Evolutionary conservation across 352 stramenopile genomes (phyloP).

Genomic region (Aphanomyces astaci): DNA sequence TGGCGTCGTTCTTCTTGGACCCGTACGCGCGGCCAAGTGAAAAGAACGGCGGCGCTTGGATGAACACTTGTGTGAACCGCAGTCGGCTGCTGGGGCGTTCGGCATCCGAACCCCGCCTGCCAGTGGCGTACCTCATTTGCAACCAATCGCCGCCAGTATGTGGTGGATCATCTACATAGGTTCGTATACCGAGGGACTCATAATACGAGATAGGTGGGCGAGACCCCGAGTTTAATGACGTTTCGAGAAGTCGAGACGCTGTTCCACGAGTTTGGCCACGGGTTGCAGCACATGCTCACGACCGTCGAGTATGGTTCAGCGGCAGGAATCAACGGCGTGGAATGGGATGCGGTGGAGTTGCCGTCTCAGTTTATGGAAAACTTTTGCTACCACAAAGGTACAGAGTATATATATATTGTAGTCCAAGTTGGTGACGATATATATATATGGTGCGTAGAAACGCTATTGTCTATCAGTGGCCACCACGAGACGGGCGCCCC

Average conservation of each 20-base stretch:
- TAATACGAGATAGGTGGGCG: constrained; percentile 33
- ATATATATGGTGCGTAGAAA: background rate
- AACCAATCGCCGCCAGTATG: constrained; percentile 90
- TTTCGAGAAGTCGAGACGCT: constrained; percentile 96
- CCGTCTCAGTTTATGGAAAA: constrained; percentile 99
- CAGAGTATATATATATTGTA: background rate
- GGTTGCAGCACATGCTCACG: constrained; percentile 98
- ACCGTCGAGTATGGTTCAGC: constrained; percentile 92
- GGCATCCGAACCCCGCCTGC: constrained; percentile 59
- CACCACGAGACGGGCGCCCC: constrained; percentile 84
- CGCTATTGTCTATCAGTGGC: constrained; percentile 47
- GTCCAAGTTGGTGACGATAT: background rate
- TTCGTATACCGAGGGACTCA: background rate
- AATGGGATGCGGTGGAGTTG: constrained; percentile 98
- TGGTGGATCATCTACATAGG: background rate
- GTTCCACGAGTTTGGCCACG: constrained; percentile 96
- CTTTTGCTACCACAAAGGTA: constrained; percentile 92
- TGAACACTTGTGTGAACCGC: constrained; percentile 95
- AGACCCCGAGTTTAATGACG: constrained; percentile 96
- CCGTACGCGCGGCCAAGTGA: constrained; percentile 94
- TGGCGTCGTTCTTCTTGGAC: constrained; percentile 96
- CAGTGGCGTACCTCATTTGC: constrained; percentile 97
- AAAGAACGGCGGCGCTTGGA: constrained; percentile 97
- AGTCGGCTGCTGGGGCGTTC: constrained; percentile 75
- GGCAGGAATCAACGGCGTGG: constrained; percentile 94